Evolutionary conservation across 495 filamentous ascomycete genomes (phyloP).

Genomic region (Penicillium taxi): DNA sequence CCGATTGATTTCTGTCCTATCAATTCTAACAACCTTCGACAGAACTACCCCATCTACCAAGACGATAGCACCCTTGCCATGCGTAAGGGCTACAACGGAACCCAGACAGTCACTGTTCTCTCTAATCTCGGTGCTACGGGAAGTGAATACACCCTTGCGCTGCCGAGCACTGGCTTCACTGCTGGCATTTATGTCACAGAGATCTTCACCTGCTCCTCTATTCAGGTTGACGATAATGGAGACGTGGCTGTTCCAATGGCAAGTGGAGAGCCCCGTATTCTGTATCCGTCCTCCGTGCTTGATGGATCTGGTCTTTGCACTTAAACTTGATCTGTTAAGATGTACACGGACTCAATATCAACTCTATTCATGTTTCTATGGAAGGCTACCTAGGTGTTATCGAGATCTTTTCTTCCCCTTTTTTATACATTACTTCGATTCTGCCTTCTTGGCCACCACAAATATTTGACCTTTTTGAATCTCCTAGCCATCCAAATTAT

Average conservation of each 20-base stretch:
- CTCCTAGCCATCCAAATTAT: no score
- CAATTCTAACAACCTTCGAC: slow-evolving; percentile 1
- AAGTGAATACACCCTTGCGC: slow-evolving; percentile 35
- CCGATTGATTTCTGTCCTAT: not conserved
- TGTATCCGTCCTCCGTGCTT: slow-evolving; percentile 17
- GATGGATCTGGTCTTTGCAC: slow-evolving; percentile 9
- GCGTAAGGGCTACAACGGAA: slow-evolving; percentile 51
- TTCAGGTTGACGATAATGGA: slow-evolving; percentile 30
- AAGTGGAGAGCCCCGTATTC: slow-evolving; percentile 21
- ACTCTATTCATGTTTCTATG: no score
- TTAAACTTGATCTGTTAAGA: no score
- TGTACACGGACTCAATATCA: no score
- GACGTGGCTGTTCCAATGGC: slow-evolving; percentile 31
- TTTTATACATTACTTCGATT: no score
- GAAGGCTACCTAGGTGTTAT: no score
- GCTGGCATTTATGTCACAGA: slow-evolving; percentile 33
- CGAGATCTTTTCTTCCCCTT: no score
- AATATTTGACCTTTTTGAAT: no score
- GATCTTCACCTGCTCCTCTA: slow-evolving; percentile 33
- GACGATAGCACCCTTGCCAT: slow-evolving; percentile 52
- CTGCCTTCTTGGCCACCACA: no score
- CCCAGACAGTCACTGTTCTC: slow-evolving; percentile 52
- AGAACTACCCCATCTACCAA: slow-evolving; percentile 48
- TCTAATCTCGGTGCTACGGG: slow-evolving; percentile 49
- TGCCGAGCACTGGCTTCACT: slow-evolving; percentile 35